phyloP scores from a whole-genome alignment of 257 asterid genomes.

The Verbena officinalis region DNA sequence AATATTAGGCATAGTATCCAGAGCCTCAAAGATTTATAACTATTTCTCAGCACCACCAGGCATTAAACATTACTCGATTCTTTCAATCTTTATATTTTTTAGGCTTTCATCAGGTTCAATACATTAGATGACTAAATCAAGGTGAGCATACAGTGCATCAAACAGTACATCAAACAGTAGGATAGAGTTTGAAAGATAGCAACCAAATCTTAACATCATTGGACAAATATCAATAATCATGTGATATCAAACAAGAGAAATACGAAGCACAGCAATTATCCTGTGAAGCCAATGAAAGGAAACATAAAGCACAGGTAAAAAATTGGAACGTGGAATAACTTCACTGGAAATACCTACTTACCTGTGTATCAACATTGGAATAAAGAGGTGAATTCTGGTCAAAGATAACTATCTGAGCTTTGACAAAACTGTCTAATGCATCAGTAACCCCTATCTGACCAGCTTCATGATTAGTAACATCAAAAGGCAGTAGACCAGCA shows the following conservation, averaged over 20 bases:
- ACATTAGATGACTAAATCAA: slow-evolving; percentile 10
- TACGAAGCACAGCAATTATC: slow-evolving; percentile 15
- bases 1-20: not conserved
- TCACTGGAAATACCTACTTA: slow-evolving; percentile 34
- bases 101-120: not conserved
- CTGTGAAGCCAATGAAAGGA: not conserved
- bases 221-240: slow-evolving; percentile 7
- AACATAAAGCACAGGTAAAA: slow-evolving; percentile 8
- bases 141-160: not conserved
- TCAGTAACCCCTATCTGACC: slow-evolving; percentile 49
- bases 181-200: slow-evolving; percentile 3
- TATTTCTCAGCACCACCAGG: not conserved
- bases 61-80: not conserved
- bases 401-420: slow-evolving; percentile 77
- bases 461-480: slow-evolving; percentile 47
- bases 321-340: slow-evolving; percentile 9
- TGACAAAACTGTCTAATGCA: slow-evolving; percentile 83
- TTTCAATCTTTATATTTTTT: slow-evolving; percentile 1
- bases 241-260: slow-evolving; percentile 10
- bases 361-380: slow-evolving; percentile 71
- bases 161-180: not conserved
- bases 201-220: slow-evolving; percentile 7
- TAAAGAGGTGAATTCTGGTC: slow-evolving; percentile 79
- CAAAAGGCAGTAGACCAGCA: slow-evolving; percentile 71
- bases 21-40: not conserved